Conservation (phyloP, 2,329 filamentous ascomycete genomes). For the Rosellinia necatrix region DNA sequence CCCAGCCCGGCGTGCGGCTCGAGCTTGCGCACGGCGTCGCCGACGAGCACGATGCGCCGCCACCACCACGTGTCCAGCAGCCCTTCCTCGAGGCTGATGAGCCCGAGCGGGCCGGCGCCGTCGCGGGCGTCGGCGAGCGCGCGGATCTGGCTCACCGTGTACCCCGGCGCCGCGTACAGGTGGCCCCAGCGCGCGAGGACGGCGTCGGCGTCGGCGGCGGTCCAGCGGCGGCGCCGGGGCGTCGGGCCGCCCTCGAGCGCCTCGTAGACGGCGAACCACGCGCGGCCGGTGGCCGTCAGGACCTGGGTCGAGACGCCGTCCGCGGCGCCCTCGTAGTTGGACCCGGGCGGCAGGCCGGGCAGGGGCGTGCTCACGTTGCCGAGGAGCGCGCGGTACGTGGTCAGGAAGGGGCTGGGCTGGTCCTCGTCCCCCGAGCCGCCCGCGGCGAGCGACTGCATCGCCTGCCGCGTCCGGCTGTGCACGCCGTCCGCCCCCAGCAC, state of each 20-base stretch:
- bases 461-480: constrained; percentile 42
- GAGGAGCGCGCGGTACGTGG: constrained; percentile 33
- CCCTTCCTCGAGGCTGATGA: constrained; percentile 44
- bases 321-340: constrained; percentile 25
- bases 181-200: constrained; percentile 34
- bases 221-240: constrained; percentile 35
- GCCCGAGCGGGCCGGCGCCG: constrained; percentile 22
- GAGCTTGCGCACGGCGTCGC: constrained; percentile 44
- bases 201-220: constrained; percentile 37
- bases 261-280: constrained; percentile 38
- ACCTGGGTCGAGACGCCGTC: constrained; percentile 33
- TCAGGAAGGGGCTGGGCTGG: constrained; percentile 30
- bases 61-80: constrained; percentile 39
- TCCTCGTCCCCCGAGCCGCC: constrained; percentile 14
- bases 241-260: constrained; percentile 35
- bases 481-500: constrained; percentile 50
- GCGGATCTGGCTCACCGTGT: constrained; percentile 32
- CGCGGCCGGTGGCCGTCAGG: constrained; percentile 21
- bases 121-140: constrained; percentile 38
- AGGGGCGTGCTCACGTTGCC: constrained; percentile 23
- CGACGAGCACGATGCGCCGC: constrained; percentile 42
- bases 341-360: constrained; percentile 7
- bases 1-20: constrained; percentile 43
- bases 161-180: constrained; percentile 33
- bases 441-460: constrained; percentile 38